Evolutionary conservation across 805 yeast species (phyloP).

Genomic region (Candida chauliodis): DNA sequence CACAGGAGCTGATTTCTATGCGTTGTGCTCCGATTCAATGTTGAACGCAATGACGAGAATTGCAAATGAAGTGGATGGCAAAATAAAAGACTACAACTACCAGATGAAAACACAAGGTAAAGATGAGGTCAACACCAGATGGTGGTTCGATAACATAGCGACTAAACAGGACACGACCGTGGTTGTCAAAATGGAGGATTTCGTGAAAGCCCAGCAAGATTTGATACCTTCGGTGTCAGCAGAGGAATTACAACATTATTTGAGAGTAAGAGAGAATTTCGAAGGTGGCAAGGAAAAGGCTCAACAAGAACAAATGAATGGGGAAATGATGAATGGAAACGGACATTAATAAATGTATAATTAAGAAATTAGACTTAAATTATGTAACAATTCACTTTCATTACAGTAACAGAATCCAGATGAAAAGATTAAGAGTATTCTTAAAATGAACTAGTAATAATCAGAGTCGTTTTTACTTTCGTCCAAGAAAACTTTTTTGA

Average conservation of each 20-base stretch:
- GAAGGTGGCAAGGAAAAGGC: slow-evolving; percentile 59
- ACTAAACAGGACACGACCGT: slow-evolving; percentile 64
- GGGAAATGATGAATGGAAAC: not conserved
- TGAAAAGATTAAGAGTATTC: no score
- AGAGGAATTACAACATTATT: slow-evolving; percentile 81
- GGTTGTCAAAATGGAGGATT: slow-evolving; percentile 66
- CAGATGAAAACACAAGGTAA: slow-evolving; percentile 23
- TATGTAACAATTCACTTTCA: no score
- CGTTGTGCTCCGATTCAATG: slow-evolving; percentile 93
- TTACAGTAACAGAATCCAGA: no score
- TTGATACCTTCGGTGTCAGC: slow-evolving; percentile 83
- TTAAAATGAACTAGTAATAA: no score
- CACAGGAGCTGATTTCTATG: slow-evolving; percentile 98
- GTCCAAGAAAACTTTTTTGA: no score
- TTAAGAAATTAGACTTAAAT: no score
- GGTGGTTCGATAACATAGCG: slow-evolving; percentile 90
- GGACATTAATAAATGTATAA: slow-evolving; percentile 1
- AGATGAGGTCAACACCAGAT: slow-evolving; percentile 58
- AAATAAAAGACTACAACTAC: slow-evolving; percentile 51
- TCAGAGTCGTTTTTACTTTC: no score
- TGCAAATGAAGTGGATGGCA: slow-evolving; percentile 70
- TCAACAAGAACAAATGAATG: slow-evolving; percentile 6
- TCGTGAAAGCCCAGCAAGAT: slow-evolving; percentile 67
- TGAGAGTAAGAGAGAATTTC: slow-evolving; percentile 73
- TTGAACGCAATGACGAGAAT: slow-evolving; percentile 92